phyloP scores from a whole-genome alignment of 73 alveolate genomes.

The Symbiodinium pilosum region DNA sequence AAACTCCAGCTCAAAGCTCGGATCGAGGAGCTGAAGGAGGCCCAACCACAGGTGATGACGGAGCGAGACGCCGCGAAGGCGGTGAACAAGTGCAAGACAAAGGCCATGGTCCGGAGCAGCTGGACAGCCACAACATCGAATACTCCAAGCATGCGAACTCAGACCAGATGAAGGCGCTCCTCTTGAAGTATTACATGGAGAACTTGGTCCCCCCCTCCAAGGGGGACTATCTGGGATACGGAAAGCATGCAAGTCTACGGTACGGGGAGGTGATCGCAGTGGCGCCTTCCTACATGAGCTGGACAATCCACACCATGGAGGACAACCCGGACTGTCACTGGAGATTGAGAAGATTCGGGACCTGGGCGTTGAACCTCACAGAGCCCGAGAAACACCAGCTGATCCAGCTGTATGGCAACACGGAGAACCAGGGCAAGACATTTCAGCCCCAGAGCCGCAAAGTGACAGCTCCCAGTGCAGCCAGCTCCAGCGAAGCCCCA shows the following conservation, averaged over 20 bases:
- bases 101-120: not conserved
- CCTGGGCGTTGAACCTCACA: not conserved
- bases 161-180: not conserved
- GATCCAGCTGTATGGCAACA: no score
- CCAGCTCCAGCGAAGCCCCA: no score
- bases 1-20: not conserved
- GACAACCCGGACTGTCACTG: not conserved
- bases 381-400: not conserved
- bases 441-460: no score
- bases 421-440: no score
- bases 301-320: not conserved
- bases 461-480: no score
- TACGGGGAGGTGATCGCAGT: not conserved
- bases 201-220: not conserved
- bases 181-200: no score
- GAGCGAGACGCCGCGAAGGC: not conserved
- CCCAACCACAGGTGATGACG: no score
- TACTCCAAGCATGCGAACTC: not conserved
- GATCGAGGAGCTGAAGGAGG: not conserved
- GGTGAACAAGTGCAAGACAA: not conserved
- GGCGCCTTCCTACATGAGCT: not conserved
- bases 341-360: not conserved
- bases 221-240: not conserved
- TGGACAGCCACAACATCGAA: no score
- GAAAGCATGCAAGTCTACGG: not conserved